Conservation (phyloP, 1,284 basidiomycete genomes). For the Apiotrichum domesticum region DNA sequence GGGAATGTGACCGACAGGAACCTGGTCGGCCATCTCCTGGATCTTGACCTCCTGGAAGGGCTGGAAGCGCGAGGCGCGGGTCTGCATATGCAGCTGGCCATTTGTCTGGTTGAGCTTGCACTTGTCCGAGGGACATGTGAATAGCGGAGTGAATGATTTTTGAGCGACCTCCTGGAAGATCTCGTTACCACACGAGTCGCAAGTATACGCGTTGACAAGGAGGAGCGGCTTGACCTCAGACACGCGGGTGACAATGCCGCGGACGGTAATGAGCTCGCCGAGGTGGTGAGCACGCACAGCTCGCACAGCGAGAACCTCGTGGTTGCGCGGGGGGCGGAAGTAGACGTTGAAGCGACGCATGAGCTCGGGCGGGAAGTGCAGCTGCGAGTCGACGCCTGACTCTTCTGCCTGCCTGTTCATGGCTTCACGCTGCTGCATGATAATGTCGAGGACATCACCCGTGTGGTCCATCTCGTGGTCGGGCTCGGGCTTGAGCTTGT, state of each 20-base stretch:
- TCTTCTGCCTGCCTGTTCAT: constrained; percentile 58
- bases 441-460: constrained; percentile 88
- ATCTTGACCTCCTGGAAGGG: constrained; percentile 99
- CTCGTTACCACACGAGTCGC: constrained; percentile 95
- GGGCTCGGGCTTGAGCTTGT: constrained; percentile 76
- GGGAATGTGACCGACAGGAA: constrained; percentile 97
- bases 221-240: constrained; percentile 98
- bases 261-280: constrained; percentile 88
- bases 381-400: constrained; percentile 43
- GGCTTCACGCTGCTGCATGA: constrained; percentile 84
- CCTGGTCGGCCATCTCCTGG: constrained; percentile 99
- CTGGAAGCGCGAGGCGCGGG: constrained; percentile 90
- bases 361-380: constrained; percentile 74
- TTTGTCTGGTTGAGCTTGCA: constrained; percentile 83
- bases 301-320: constrained; percentile 74
- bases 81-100: constrained; percentile 96
- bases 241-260: constrained; percentile 96
- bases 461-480: constrained; percentile 75
- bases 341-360: constrained; percentile 93
- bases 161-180: constrained; percentile 97
- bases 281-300: constrained; percentile 79
- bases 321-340: constrained; percentile 71
- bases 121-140: constrained; percentile 76
- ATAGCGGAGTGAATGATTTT: constrained; percentile 83
- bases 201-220: constrained; percentile 96